These are phyloP conservation scores for Albugo laibachii DNA, from an alignment of 352 stramenopile genomes.

Conservation along the genomic window DNA sequence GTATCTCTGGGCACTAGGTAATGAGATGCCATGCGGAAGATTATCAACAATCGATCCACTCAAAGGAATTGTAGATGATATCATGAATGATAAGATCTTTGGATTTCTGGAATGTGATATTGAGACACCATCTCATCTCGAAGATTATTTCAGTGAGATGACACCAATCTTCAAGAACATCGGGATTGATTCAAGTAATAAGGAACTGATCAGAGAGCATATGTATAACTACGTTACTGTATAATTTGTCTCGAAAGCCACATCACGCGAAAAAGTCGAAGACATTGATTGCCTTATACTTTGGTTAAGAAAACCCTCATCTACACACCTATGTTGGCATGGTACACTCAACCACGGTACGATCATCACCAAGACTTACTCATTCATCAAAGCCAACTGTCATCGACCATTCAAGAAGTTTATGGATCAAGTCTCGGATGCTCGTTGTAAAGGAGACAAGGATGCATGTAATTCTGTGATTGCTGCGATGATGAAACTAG, in stretches of 20 bases:
- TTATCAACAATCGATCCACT: conserved; percentile 10
- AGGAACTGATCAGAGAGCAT: conserved; percentile 5
- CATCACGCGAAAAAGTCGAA: neutral
- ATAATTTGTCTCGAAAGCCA: conserved; percentile 1
- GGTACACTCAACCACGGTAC: conserved; percentile 17
- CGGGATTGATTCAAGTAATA: conserved; percentile 1
- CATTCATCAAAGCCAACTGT: conserved; percentile 10
- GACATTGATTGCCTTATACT: conserved; percentile 17
- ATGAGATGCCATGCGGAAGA: conserved; percentile 13
- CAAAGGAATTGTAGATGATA: conserved; percentile 13
- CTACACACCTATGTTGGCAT: conserved; percentile 15
- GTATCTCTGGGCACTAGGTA: conserved; percentile 14
- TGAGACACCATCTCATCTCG: conserved; percentile 12
- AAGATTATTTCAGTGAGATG: conserved; percentile 15
- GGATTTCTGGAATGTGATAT: conserved; percentile 22
- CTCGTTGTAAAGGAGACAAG: conserved; percentile 10
- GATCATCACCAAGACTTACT: conserved; percentile 11
- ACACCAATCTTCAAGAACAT: conserved; percentile 10
- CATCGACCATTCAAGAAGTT: conserved; percentile 9
- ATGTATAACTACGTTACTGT: conserved; percentile 8
- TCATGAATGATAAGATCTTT: conserved; percentile 14
- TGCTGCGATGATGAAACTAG: conserved; percentile 8
- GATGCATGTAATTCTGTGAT: conserved; percentile 8
- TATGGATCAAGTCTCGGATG: conserved; percentile 9
- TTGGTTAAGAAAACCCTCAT: conserved; percentile 17